Base-by-base conservation (phyloP, 305 asterid species). In the Solanum hybrid region DNA sequence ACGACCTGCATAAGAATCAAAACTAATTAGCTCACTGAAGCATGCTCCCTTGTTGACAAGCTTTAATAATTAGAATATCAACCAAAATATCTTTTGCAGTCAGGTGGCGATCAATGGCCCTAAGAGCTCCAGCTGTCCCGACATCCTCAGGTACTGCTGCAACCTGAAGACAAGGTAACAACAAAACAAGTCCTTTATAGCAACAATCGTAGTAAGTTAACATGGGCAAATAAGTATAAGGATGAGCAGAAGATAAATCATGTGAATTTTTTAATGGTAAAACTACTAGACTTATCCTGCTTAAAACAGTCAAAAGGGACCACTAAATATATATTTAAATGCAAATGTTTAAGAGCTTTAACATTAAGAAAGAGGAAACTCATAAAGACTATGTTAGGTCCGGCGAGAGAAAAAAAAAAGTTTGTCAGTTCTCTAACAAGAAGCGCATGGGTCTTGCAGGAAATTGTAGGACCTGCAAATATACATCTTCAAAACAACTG, bases 111-210 rank as follows among this genome's bases (percentile, higher is more conserved):
- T 93, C 93, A 90, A 97, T 97, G 82, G 98, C 98, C 91, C 98
- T 94, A 93, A 97, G 92, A 90, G 99, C 99, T 91, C 98, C 98
- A 93, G 99, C 98, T 87, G 99, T 97, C 84, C 99, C 99, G 12
- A 95, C 94, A 92, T 97, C 99, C 92, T 97, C 99, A 5, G 99
- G 94, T 90, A 97, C 99, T 88, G 98, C 95, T 88, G 95, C 94
- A 39, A 97, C 99, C 99, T 97, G 96, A 89, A 96, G 87, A 68
- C 65, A 90, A 90, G 39, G 15, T 38, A 45, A 27, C 24, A 36
- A 31, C 70, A 73, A 41, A 75, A 7, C 14, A 57, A 85, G 78
- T 36, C 51, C 45, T 85, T 85, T 85, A 57, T 61, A 57, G n/a
- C 32, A 57, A 85, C 88, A 85, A 84, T 27, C 27, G 4, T 6